phyloP scores from a whole-genome alignment of 805 yeast species.

The Brettanomyces custersianus region DNA sequence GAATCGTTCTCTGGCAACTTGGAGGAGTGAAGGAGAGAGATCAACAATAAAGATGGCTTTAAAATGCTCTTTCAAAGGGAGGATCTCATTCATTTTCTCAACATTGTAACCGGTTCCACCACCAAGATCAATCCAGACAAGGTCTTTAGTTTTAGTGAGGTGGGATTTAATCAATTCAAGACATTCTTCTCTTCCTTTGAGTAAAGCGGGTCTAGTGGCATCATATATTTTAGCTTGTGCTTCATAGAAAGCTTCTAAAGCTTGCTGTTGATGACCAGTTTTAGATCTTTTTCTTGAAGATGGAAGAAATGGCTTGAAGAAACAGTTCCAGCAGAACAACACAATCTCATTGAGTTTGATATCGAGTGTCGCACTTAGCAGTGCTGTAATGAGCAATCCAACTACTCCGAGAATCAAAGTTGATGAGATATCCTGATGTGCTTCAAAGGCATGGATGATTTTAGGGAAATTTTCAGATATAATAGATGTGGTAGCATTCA shows the following conservation, averaged over 20 bases:
- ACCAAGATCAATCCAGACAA: slow-evolving; percentile 75
- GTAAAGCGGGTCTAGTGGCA: slow-evolving; percentile 52
- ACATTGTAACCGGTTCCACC: slow-evolving; percentile 85
- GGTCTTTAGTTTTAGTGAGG: slow-evolving; percentile 30
- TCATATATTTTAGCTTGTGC: slow-evolving; percentile 75
- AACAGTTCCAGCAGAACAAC: slow-evolving; percentile 41
- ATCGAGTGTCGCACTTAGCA: slow-evolving; percentile 3
- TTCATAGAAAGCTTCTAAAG: slow-evolving; percentile 62
- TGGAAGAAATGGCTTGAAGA: slow-evolving; percentile 47
- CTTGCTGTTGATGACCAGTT: slow-evolving; percentile 36
- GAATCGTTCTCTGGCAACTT: slow-evolving; percentile 57
- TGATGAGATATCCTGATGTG: no score
- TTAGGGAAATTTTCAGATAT: no score
- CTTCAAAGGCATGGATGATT: not conserved
- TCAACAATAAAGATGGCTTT: slow-evolving; percentile 66
- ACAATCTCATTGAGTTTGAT: slow-evolving; percentile 12
- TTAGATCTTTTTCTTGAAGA: slow-evolving; percentile 19
- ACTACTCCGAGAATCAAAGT: no score
- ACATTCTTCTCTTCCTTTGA: slow-evolving; percentile 65
- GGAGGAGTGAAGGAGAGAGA: slow-evolving; percentile 68
- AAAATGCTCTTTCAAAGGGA: slow-evolving; percentile 41
- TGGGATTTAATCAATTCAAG: slow-evolving; percentile 53
- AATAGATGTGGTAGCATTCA: no score
- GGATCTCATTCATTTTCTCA: slow-evolving; percentile 58
- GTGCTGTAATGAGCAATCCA: not conserved